Evolutionary conservation across 768 basidiomycete genomes (phyloP).

Genomic region (Omphalotus guepiniiformis): DNA sequence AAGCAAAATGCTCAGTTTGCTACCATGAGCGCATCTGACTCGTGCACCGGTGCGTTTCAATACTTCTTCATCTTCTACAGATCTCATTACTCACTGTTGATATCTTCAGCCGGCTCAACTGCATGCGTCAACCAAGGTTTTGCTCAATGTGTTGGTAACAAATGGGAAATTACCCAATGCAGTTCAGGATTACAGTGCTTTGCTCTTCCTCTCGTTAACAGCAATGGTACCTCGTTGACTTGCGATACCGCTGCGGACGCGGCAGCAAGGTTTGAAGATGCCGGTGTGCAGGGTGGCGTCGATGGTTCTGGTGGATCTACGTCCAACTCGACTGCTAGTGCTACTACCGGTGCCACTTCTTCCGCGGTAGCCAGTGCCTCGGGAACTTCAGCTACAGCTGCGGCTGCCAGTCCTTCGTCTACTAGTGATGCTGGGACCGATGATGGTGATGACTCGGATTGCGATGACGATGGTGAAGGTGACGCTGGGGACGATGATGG

Average conservation of each 20-base stretch:
- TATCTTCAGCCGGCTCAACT: slow-evolving; percentile 28
- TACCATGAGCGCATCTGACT: slow-evolving; percentile 34
- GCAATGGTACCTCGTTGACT: slow-evolving; percentile 38
- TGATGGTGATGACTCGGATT: background rate
- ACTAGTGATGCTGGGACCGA: background rate
- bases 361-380: slow-evolving; percentile 1
- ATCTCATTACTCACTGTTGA: background rate
- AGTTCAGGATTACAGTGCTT: slow-evolving; percentile 33
- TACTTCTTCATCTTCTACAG: background rate
- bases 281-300: slow-evolving; percentile 41
- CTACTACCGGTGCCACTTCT: background rate
- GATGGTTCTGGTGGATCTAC: slow-evolving; percentile 23
- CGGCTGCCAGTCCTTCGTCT: background rate
- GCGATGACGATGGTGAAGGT: background rate
- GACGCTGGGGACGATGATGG: slow-evolving; percentile 1
- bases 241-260: slow-evolving; percentile 41
- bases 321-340: background rate
- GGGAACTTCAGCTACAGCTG: background rate
- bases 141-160: slow-evolving; percentile 39
- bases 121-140: slow-evolving; percentile 38
- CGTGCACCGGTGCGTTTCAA: slow-evolving; percentile 40
- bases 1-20: slow-evolving; percentile 46
- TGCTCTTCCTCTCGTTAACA: slow-evolving; percentile 46
- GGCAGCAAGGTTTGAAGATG: slow-evolving; percentile 31
- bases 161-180: slow-evolving; percentile 37